Conservation (phyloP, 192 early-diverging fungal genomes). For the Gigaspora rosea region DNA sequence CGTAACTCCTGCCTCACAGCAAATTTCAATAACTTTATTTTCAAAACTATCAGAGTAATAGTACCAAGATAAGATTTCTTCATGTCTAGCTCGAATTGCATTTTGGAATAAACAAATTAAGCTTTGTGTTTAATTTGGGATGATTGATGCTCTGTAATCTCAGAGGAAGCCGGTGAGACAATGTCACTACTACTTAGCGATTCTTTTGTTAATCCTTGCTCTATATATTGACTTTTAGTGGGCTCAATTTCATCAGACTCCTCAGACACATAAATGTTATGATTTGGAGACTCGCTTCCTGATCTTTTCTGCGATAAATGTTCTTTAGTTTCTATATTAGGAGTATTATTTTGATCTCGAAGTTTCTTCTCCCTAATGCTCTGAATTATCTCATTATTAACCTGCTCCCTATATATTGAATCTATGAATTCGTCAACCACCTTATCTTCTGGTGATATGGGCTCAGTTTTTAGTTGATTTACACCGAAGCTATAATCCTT, state of each 20-base stretch:
- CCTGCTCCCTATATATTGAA: background rate
- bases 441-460: background rate
- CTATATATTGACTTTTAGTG: constrained; percentile 24
- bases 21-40: too few relatives aligned
- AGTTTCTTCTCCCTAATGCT: constrained; percentile 1
- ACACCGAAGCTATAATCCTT: constrained; percentile 7
- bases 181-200: constrained; percentile 6
- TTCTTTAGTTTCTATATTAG: too few relatives aligned
- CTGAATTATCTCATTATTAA: background rate
- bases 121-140: background rate
- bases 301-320: too few relatives aligned
- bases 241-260: constrained; percentile 21
- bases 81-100: too few relatives aligned
- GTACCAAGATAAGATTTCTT: too few relatives aligned
- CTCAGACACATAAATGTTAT: too few relatives aligned
- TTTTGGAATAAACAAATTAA: too few relatives aligned
- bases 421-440: background rate
- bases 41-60: too few relatives aligned
- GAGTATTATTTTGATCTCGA: background rate
- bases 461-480: constrained; percentile 8
- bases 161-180: constrained; percentile 1
- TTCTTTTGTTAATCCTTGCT: constrained; percentile 10
- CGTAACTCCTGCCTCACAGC: too few relatives aligned
- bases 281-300: too few relatives aligned
- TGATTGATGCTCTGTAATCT: constrained; percentile 10